These are phyloP conservation scores for Rhododendron ferrugineum DNA, from an alignment of 148 eudicot genomes.

Conservation along the genomic window DNA sequence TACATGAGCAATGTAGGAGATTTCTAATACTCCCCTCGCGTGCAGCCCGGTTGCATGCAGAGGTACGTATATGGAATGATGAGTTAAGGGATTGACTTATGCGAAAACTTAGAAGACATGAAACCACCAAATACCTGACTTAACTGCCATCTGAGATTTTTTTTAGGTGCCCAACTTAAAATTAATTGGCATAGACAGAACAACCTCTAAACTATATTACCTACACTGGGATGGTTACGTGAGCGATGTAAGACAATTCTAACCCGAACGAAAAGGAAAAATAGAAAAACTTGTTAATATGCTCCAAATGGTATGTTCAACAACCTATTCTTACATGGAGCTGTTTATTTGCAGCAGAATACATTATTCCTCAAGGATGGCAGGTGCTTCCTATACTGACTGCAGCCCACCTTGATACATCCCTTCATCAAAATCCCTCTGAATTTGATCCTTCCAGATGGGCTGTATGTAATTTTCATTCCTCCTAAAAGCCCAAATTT, in stretches of 20 bases:
- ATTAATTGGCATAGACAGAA: not conserved
- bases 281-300: not conserved
- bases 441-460: slow-evolving; percentile 49
- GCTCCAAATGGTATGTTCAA: not conserved
- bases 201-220: too few relatives aligned
- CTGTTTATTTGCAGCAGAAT: slow-evolving; percentile 17
- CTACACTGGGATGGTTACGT: not conserved
- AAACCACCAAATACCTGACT: not conserved
- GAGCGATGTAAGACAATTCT: not conserved
- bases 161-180: too few relatives aligned
- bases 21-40: not conserved
- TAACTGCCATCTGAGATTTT: too few relatives aligned
- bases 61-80: not conserved
- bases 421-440: slow-evolving; percentile 32
- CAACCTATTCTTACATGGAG: not conserved
- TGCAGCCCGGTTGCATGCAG: not conserved
- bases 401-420: slow-evolving; percentile 38
- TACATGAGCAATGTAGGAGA: not conserved
- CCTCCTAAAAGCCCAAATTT: not conserved
- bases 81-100: not conserved
- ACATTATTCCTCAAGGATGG: slow-evolving; percentile 47
- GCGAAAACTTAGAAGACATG: not conserved
- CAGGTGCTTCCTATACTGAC: slow-evolving; percentile 41
- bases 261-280: not conserved
- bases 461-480: slow-evolving; percentile 20